phyloP scores from a whole-genome alignment of 1,284 basidiomycete species.

The Heterobasidion occidentale region DNA sequence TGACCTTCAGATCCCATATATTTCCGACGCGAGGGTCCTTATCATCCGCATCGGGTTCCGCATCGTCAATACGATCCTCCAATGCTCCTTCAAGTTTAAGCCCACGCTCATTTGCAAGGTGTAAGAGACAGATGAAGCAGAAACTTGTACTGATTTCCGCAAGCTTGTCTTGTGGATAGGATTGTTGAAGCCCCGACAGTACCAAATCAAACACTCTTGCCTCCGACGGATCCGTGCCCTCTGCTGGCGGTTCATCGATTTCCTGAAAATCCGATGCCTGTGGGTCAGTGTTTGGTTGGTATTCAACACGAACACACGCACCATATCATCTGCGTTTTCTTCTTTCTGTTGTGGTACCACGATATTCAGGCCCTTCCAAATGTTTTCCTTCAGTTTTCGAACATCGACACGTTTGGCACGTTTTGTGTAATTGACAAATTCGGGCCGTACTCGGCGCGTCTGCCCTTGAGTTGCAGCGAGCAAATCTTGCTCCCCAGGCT shows the following conservation, averaged over 20 bases:
- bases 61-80: slow-evolving; percentile 15
- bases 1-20: slow-evolving; percentile 72
- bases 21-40: slow-evolving; percentile 48
- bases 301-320: slow-evolving; percentile 16
- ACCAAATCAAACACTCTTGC: slow-evolving; percentile 80
- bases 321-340: slow-evolving; percentile 47
- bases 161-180: slow-evolving; percentile 92
- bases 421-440: slow-evolving; percentile 93
- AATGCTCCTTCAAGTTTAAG: slow-evolving; percentile 64
- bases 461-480: slow-evolving; percentile 77
- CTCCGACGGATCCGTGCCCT: slow-evolving; percentile 51
- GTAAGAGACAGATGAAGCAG: slow-evolving; percentile 97
- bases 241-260: slow-evolving; percentile 11
- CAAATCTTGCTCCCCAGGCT: slow-evolving; percentile 79
- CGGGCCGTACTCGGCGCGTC: slow-evolving; percentile 75
- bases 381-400: slow-evolving; percentile 94
- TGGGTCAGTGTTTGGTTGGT: neutral
- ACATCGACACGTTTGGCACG: slow-evolving; percentile 97
- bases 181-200: slow-evolving; percentile 71
- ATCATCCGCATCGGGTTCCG: slow-evolving; percentile 13
- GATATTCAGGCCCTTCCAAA: slow-evolving; percentile 88
- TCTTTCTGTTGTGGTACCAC: slow-evolving; percentile 32
- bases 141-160: slow-evolving; percentile 98
- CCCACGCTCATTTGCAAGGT: slow-evolving; percentile 94
- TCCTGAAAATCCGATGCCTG: slow-evolving; percentile 44